Base-by-base conservation (phyloP, 1,139 yeast genomes). In the Debaryomyces robertsiae region DNA sequence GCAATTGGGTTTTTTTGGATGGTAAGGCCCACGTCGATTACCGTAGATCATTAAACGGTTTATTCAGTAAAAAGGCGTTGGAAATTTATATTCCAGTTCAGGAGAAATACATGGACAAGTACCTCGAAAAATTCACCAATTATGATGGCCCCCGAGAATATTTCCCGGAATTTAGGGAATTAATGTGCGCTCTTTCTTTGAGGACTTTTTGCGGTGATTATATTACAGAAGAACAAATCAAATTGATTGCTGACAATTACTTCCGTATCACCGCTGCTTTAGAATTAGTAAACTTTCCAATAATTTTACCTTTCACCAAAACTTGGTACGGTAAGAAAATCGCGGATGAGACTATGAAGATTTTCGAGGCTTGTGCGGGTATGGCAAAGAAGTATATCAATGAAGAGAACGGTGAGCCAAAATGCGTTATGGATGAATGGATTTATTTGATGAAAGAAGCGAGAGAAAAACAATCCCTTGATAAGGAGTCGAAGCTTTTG, bases 381-480 rank as follows among this genome's bases (percentile, higher is more conserved):
- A 78, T 73, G 79, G 87, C 98, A 44, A 91, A 91, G 64, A 75
- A 75, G 45, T 82, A 82, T 58, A 85, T 93, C 60, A 63, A 63
- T 41, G 84, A 78, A 40, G 70, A 75, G n/a, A 90, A 90, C 50
- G 95, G 91, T 40, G 67, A 77, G 46, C 88, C 96, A 44, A 75
- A 77, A 40, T 89, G 98, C 75, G 90, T 90, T 42, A 82, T 93
- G 90, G 98, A 93, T 63, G 90, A 88, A 48, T 93, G 98, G 98
- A 80, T 91, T 59, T 73, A 73, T 59, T 75, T 84, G 54, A 93
- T 91, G 96, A 76, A 81, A 52, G 81, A 84, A 47, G 89, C 94
- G 27, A 77, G 79, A 62, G 79, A 73, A 46, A 70, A 75, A 46
- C 65, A 74, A 42, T 69, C 73, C 35, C 64, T 62, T 32, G 69